A percentile compares a stretch with the other conserved stretches of the same genome.
These are phyloP conservation scores for Neoarthrinium moseri DNA, from an alignment of 2,329 filamentous ascomycete genomes.

Conservation along the genomic window DNA sequence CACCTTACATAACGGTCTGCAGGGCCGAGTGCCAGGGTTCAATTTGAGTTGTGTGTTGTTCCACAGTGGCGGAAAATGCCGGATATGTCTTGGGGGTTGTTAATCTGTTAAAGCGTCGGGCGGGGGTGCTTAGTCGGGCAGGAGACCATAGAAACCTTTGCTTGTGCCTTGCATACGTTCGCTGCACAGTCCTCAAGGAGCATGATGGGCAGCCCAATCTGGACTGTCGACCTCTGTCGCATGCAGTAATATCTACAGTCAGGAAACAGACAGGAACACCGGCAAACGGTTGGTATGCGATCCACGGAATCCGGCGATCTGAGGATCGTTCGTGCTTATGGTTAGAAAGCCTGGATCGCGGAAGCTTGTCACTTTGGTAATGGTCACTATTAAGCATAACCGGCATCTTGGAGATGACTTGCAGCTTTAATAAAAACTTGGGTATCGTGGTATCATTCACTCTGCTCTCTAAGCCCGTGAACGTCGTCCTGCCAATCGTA, in stretches of 20 bases:
- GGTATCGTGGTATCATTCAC: constrained; percentile 9
- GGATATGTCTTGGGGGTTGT: background rate
- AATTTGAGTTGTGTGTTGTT: too few relatives aligned
- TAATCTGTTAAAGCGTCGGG: background rate
- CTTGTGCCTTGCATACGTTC: constrained; percentile 5
- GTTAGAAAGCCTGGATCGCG: too few relatives aligned
- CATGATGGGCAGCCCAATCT: constrained; percentile 1
- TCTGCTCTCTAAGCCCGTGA: background rate
- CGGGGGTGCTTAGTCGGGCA: constrained; percentile 7
- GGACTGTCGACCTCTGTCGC: background rate
- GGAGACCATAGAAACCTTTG: background rate
- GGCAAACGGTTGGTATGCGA: background rate
- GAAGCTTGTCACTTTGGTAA: too few relatives aligned
- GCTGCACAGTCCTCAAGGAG: background rate
- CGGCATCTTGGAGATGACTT: background rate
- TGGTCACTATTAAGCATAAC: too few relatives aligned
- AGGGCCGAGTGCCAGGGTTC: too few relatives aligned
- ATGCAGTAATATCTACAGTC: background rate
- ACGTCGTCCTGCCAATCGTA: background rate
- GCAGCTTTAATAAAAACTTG: background rate
- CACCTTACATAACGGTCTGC: too few relatives aligned
- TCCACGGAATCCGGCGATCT: background rate
- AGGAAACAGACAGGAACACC: background rate
- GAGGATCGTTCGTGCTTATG: too few relatives aligned
- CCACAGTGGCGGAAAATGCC: too few relatives aligned